Evolutionary conservation across 805 yeast species (phyloP).

Genomic region (Kodamaea leandrae): DNA sequence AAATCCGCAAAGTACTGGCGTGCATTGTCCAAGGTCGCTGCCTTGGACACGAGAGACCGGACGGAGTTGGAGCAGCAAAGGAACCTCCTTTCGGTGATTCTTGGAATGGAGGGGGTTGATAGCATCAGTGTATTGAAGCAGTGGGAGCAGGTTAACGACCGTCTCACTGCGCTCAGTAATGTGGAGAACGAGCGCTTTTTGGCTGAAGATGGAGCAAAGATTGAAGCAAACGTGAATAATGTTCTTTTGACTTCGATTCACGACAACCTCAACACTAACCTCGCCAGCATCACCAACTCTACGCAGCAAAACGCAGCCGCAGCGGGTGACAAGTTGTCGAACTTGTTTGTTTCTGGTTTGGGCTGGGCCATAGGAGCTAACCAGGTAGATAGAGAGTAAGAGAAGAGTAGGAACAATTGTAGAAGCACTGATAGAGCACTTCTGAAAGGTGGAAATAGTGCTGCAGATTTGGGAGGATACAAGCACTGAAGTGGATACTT

Average conservation of each 20-base stretch:
- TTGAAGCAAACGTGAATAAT: slow-evolving; percentile 26
- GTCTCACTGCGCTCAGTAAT: slow-evolving; percentile 5
- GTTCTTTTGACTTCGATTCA: slow-evolving; percentile 5
- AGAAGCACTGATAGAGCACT: no score
- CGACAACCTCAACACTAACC: slow-evolving; percentile 5
- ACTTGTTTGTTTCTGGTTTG: slow-evolving; percentile 51
- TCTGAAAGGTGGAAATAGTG: no score
- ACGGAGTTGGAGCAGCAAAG: slow-evolving; percentile 47
- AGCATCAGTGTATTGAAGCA: slow-evolving; percentile 19
- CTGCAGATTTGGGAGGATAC: no score
- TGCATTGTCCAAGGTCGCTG: slow-evolving; percentile 51
- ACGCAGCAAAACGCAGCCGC: slow-evolving; percentile 25
- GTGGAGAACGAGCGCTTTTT: slow-evolving; percentile 8
- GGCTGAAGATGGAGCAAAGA: slow-evolving; percentile 18
- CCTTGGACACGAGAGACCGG: slow-evolving; percentile 18
- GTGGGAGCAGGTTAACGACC: slow-evolving; percentile 8
- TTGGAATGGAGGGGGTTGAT: slow-evolving; percentile 41
- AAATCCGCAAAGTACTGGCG: slow-evolving; percentile 19
- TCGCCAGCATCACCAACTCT: slow-evolving; percentile 16
- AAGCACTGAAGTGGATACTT: no score
- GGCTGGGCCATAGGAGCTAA: slow-evolving; percentile 67
- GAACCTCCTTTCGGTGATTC: slow-evolving; percentile 42
- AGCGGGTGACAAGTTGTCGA: slow-evolving; percentile 48
- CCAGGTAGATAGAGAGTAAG: background rate
- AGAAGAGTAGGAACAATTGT: background rate